A percentile compares a stretch with the other conserved stretches of the same genome.
Evolutionary conservation across 352 stramenopile species (phyloP).

Genomic region (Globisporangium heterothallicum): DNA sequence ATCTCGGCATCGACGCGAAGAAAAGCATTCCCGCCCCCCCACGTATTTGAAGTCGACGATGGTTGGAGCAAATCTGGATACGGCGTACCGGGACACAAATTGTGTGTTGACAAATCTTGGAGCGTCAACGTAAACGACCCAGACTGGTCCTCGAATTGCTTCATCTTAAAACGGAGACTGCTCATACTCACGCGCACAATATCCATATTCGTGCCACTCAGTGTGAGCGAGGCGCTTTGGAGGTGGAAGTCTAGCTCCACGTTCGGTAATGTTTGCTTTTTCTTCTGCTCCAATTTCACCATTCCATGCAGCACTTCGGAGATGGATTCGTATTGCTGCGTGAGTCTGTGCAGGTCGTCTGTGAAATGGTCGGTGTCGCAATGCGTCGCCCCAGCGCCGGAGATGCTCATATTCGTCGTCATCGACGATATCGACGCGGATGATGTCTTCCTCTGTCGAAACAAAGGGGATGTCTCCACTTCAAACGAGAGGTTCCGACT

Average conservation of each 20-base stretch:
- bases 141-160: slow-evolving; percentile 68
- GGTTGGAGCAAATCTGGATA: slow-evolving; percentile 65
- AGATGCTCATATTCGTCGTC: slow-evolving; percentile 30
- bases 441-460: slow-evolving; percentile 28
- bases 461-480: slow-evolving; percentile 38
- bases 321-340: slow-evolving; percentile 40
- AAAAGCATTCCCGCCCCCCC: slow-evolving; percentile 63
- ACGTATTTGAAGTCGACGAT: slow-evolving; percentile 31
- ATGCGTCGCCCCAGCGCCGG: slow-evolving; percentile 24
- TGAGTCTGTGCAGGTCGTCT: slow-evolving; percentile 43
- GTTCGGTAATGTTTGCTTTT: slow-evolving; percentile 40
- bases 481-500: slow-evolving; percentile 29
- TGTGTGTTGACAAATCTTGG: slow-evolving; percentile 49
- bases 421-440: slow-evolving; percentile 33
- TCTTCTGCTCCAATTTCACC: slow-evolving; percentile 30
- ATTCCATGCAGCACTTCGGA: slow-evolving; percentile 35
- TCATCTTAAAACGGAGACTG: slow-evolving; percentile 50
- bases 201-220: slow-evolving; percentile 53
- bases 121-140: slow-evolving; percentile 56
- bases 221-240: slow-evolving; percentile 46
- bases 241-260: slow-evolving; percentile 61
- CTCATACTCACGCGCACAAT: slow-evolving; percentile 48
- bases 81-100: slow-evolving; percentile 60
- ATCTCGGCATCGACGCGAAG: slow-evolving; percentile 73
- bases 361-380: slow-evolving; percentile 36